Evolutionary conservation across 768 basidiomycete species (phyloP), one percentile per base, ranked within the genome.

Genomic region (Boletus pseudo-olivaceus): DNA sequence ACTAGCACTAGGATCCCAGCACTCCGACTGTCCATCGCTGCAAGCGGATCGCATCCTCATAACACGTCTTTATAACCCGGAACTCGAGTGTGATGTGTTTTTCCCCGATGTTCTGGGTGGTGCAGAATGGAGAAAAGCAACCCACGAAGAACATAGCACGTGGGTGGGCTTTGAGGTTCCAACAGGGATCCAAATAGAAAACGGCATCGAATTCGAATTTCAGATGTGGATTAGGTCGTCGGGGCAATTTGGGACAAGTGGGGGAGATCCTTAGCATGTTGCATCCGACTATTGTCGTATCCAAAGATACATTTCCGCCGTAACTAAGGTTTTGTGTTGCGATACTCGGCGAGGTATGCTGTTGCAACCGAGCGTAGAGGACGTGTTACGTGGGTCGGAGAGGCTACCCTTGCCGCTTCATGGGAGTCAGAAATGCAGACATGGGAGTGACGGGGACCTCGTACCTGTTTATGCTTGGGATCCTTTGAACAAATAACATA

Each of bases 381-480:
- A 32, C 20, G 11, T 27, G 14, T 7, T 14, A 10, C 15, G 26
- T 10, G 29, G 17, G 14, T 19, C 33, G 7, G 12, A 32, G 34
- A 47, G 45, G 52, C 69, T 75, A 88, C 59, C 87, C 87, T 72
- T 88, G 87, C 44, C 87, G 83, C 87, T 88, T 66, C 38, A 53
- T 15, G 49, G 52, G 19, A 17, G 47, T 67, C 49, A 64, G 57
- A 51, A 56, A 46, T 56, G 30, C n/a, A 33, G 20, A 41, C 29
- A 19, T 37, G 19, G 49, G 27, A 33, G n/a, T 26, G 40, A 47
- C 11, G 26, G 35, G 32, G 27, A 47, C 29, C 30, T 65, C 80
- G 47, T 54, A 91, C 95, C 85, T 98, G 95, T 72, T 98, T 98
- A 70, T 98, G 96, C 70, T 96, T 98, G 3, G 95, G 91, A 63